These are phyloP conservation scores for Escallonia rubra DNA, from an alignment of 129 eudicot genomes.

Conservation along the genomic window DNA sequence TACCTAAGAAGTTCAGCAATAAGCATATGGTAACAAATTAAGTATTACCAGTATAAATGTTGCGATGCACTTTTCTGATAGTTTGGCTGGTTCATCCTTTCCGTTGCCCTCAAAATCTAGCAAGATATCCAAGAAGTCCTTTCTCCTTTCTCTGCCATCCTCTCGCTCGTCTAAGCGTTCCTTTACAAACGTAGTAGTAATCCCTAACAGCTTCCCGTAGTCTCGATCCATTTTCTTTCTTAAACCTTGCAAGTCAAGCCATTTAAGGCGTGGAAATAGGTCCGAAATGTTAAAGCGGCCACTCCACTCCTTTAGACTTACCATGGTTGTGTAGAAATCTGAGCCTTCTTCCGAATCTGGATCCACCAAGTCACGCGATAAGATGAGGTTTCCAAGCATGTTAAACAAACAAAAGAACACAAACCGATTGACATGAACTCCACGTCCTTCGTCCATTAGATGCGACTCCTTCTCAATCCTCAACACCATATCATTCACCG, in stretches of 20 bases:
- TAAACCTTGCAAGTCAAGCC: slow-evolving; percentile 15
- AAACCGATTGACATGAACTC: slow-evolving; percentile 12
- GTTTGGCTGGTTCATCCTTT: slow-evolving; percentile 32
- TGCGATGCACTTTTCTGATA: slow-evolving; percentile 39
- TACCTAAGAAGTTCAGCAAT: no score
- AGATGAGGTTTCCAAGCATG: slow-evolving; percentile 19
- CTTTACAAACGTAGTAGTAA: slow-evolving; percentile 34
- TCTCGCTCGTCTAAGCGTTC: slow-evolving; percentile 40
- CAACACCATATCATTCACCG: slow-evolving; percentile 31
- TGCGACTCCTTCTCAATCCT: slow-evolving; percentile 38
- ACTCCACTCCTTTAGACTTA: slow-evolving; percentile 9
- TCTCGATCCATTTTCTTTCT: slow-evolving; percentile 27
- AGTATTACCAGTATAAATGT: slow-evolving; percentile 34
- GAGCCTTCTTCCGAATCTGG: slow-evolving; percentile 11
- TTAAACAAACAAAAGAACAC: slow-evolving; percentile 14
- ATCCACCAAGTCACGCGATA: slow-evolving; percentile 21
- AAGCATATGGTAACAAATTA: no score
- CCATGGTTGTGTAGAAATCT: slow-evolving; percentile 10
- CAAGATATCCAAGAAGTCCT: slow-evolving; percentile 58
- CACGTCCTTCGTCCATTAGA: slow-evolving; percentile 7
- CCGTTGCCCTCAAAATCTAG: slow-evolving; percentile 48
- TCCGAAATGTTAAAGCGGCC: slow-evolving; percentile 11
- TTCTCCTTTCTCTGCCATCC: slow-evolving; percentile 10
- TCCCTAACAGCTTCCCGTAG: slow-evolving; percentile 17
- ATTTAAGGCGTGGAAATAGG: slow-evolving; percentile 7